Base-by-base conservation (phyloP, 2,329 filamentous ascomycete genomes). In the Aspergillus arachidicola region DNA sequence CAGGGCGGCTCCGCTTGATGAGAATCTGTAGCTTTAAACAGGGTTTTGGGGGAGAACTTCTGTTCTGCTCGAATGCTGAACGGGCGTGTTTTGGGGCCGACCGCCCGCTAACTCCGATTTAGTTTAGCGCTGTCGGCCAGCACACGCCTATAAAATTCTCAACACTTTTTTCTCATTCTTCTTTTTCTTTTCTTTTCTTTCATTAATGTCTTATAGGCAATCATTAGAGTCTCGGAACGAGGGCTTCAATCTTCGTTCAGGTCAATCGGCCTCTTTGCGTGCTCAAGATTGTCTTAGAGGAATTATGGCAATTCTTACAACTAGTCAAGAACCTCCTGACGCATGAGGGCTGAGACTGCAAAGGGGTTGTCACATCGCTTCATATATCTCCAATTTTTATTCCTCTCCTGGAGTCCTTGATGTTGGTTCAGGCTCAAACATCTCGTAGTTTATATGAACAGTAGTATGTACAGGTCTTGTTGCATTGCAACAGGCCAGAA, bases 221-320 rank as follows among this genome's bases (percentile, higher is more conserved):
- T 91, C 92, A 91, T 94, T 98, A 98, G 95, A 99, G 95, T 99
- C 95, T 96, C 94, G 94, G 91, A 91, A 89, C 88, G 91, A 88
- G 91, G 88, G 70, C 23, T 65, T 78, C 92, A 92, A 86, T 98
- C 87, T 91, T 93, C 93, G 89, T 91, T 92, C 91, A 96, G 92
- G 87, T 90, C 87, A 89, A 85, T 80, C 79, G 87, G 90, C 86
- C 91, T 94, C 91, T 83, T 83, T 84, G 92, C 94, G 94, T 92
- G 95, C 95, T 99, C 93, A 94, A 89, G 92, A 93, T 91, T 85
- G 91, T 91, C 94, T 91, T 92, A 96, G 92, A 91, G 78, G 87
- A 84, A 83, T 80, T 80, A 57, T 82, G 83, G 85, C 89, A 87
- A 88, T 91, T 86, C 86, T 87, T 89, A 83, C 86, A 84, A 84